These are phyloP conservation scores for Amanita rimosa DNA, from an alignment of 768 basidiomycete species.

Conservation along the genomic window DNA sequence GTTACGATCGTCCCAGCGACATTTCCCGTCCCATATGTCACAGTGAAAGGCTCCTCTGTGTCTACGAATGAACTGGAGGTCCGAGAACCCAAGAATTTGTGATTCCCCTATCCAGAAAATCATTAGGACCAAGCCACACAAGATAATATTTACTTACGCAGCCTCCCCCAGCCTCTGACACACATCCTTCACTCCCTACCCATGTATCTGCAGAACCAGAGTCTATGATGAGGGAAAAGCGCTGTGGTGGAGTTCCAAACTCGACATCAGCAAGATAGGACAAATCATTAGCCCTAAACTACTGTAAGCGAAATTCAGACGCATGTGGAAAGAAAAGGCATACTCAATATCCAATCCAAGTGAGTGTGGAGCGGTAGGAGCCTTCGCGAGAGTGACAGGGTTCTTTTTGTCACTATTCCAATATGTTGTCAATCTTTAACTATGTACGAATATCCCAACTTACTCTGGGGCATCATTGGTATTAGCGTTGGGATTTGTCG, in stretches of 20 bases:
- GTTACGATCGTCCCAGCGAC: constrained; percentile 54
- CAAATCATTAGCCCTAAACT: constrained; percentile 28
- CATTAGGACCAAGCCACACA: not conserved
- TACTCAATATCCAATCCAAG: constrained; percentile 39
- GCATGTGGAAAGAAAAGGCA: constrained; percentile 12
- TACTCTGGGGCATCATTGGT: not conserved
- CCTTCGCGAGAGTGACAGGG: constrained; percentile 3
- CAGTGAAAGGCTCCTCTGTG: constrained; percentile 36
- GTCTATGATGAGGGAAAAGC: constrained; percentile 56
- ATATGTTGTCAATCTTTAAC: not conserved
- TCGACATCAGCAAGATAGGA: constrained; percentile 47
- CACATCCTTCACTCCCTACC: constrained; percentile 48
- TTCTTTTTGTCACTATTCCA: not conserved
- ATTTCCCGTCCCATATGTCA: constrained; percentile 60
- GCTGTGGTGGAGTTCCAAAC: constrained; percentile 52
- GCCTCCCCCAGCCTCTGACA: constrained; percentile 27
- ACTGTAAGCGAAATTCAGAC: not conserved
- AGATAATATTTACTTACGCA: constrained; percentile 21
- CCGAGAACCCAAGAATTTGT: constrained; percentile 51
- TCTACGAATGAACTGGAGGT: constrained; percentile 54
- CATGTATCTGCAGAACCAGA: constrained; percentile 62
- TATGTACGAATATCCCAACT: not conserved
- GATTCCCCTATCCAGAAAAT: constrained; percentile 31
- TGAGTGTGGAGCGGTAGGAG: constrained; percentile 11
- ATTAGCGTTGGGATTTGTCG: not conserved